Evolutionary conservation across 306 rosid species (phyloP), one percentile per base, ranked within the genome.

Genomic region (Canavalia gladiata): DNA sequence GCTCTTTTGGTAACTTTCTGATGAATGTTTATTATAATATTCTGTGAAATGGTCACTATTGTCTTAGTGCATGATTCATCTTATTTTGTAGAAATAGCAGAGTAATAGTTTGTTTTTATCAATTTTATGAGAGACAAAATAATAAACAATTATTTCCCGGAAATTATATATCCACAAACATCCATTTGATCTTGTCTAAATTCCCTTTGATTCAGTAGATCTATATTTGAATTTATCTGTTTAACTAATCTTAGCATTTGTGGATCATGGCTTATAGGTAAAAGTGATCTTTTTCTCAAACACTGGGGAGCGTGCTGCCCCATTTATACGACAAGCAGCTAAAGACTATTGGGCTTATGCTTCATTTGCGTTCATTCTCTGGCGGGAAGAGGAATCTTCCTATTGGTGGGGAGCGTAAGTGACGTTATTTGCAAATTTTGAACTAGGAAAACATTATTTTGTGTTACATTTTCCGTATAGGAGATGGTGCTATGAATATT

Each of bases 371-470:
- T 88, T 89, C 79, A 87, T 95, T 80, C 88, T 91, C 50, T 93
- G 98, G 99, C 89, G 80, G 51, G 94, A 91, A 82, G 98, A 93
- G 86, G 99, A 93, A 28, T 90, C 94, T 78, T 86, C 98, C 42
- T 85, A 90, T 75, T 95, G 99, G 99, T 84, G 69, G 83, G 89
- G 90, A 60, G 89, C 89, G 96, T 95, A 89, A 88, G 98, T 91
- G 75, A 7, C 31, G 18, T 28, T 58, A 13, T 67, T 68, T 4
- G 1, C 59, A 28, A 67, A 84, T 63, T 41, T 43, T 58, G 71
- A 75, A 72, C 30, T n/a, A 0, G 33, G 50, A 42, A 45, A 60
- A 41, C 9, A 34, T 57, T 72, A 47, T 81, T 71, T 18, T 43
- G 9, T 34, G n/a, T 75, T 58, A 56, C 55, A 25, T 73, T 63